Percentiles rank a stretch among this genome's conserved stretches.
Evolutionary conservation across 2,329 filamentous ascomycete genomes (phyloP).

Genomic region (Mycosphaerella arachidis): DNA sequence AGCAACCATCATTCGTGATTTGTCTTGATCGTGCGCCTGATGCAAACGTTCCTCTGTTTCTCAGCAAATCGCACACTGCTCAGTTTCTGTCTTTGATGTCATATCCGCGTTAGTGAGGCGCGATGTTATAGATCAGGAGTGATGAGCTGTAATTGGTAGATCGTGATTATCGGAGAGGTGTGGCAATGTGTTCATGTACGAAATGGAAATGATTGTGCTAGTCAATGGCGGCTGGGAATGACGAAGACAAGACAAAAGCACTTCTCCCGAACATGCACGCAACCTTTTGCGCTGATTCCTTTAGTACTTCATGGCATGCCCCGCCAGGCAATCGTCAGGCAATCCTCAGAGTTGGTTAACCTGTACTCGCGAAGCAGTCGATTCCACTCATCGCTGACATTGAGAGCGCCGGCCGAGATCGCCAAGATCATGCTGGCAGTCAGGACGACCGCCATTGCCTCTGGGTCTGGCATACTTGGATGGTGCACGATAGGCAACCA

Average conservation of each 20-base stretch:
- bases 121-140: background rate
- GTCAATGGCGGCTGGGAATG: too few relatives aligned
- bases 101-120: background rate
- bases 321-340: constrained; percentile 28
- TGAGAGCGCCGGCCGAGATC: constrained; percentile 38
- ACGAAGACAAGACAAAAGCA: too few relatives aligned
- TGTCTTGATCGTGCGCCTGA: background rate
- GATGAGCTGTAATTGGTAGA: background rate
- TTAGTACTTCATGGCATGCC: background rate
- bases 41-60: background rate
- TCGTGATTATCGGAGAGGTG: too few relatives aligned
- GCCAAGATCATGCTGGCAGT: constrained; percentile 27
- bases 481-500: constrained; percentile 35
- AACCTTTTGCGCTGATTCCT: too few relatives aligned
- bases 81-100: background rate
- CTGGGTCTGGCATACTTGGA: constrained; percentile 25
- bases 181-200: too few relatives aligned
- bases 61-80: background rate
- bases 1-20: background rate
- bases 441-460: constrained; percentile 24
- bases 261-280: too few relatives aligned
- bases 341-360: constrained; percentile 42
- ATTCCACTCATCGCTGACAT: constrained; percentile 45
- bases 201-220: too few relatives aligned
- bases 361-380: constrained; percentile 42